phyloP scores from a whole-genome alignment of 495 filamentous ascomycete genomes.

The Jackrogersella multiformis region DNA sequence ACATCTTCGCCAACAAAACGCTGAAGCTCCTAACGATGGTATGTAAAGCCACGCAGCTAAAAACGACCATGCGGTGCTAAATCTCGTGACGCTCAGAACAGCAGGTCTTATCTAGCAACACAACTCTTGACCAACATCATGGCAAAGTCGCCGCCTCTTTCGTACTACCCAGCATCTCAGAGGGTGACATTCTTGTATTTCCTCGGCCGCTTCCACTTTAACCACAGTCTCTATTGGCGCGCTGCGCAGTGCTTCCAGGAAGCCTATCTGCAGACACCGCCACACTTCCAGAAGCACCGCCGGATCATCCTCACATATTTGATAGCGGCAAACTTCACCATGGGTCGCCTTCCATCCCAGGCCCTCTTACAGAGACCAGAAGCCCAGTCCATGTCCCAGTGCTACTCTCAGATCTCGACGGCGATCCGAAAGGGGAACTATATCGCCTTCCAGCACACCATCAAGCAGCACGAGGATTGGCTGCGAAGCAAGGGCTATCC shows the following conservation, averaged over 20 bases:
- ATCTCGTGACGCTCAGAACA: slow-evolving; percentile 53
- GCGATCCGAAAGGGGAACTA: slow-evolving; percentile 85
- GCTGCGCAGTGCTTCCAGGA: slow-evolving; percentile 77
- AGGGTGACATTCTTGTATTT: slow-evolving; percentile 94
- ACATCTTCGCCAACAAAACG: slow-evolving; percentile 89
- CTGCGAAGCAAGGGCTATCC: slow-evolving; percentile 80
- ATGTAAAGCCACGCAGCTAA: slow-evolving; percentile 21
- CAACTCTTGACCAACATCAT: slow-evolving; percentile 91
- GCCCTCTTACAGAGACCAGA: slow-evolving; percentile 75
- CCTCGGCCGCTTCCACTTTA: slow-evolving; percentile 87
- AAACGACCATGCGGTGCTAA: slow-evolving; percentile 1
- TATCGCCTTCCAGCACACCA: slow-evolving; percentile 73
- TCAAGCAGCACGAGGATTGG: slow-evolving; percentile 68
- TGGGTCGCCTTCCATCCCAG: slow-evolving; percentile 82
- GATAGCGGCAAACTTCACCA: slow-evolving; percentile 81
- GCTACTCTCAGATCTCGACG: slow-evolving; percentile 76
- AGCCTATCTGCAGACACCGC: slow-evolving; percentile 82
- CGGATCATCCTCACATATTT: slow-evolving; percentile 84
- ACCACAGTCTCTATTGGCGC: slow-evolving; percentile 79
- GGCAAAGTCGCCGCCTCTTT: slow-evolving; percentile 79
- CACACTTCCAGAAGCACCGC: slow-evolving; percentile 72
- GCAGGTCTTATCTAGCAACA: slow-evolving; percentile 72
- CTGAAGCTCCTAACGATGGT: slow-evolving; percentile 89
- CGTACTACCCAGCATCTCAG: slow-evolving; percentile 84
- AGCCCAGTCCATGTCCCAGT: slow-evolving; percentile 70